Base-by-base conservation (phyloP, 352 stramenopile genomes). In the Pythium aquatile region DNA sequence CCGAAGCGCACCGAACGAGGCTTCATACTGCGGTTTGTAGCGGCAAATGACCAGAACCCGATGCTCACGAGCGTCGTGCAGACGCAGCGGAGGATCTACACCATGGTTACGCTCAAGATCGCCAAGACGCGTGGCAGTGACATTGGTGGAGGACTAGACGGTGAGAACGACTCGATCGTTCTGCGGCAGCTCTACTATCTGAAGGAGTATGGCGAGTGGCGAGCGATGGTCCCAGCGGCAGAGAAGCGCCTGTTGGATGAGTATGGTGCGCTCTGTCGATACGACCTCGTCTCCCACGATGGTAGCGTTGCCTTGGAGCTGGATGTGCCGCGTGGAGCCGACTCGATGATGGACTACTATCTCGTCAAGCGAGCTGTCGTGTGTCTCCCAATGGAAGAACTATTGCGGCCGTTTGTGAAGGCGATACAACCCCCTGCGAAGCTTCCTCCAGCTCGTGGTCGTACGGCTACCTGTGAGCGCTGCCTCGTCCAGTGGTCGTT, bases 61-160 rank as follows among this genome's bases (percentile, higher is more conserved):
- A 88, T 90, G 79, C 76, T 90, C 47, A 82, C 70, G 42, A 86
- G 77, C 53, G 81, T 86, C 48, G 74, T 78, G 35, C 78, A 83
- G 61, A 68, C 39, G 14, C 70, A 79, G 20, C 68, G 77, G 39
- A 67, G 79, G 3, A 85, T 90, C 35, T 88, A 88, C 72, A 87
- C 78, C 3, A 65, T 85, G 26, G 67, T 88, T 26, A 76, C 68
- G 2, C 61, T 89, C 11, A 74, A 79, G 65, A 53, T 87, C 46
- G 28, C 68, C 33, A 62, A 55, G 32, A n/a, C 16, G 10, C 26
- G 35, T 6, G 29, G 37, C 40, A 24, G 5, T 5, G 3, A 17
- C 30, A 24, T 24, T 24, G 5, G 35, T 30, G 44, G 20, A 32
- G 37, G 56, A 24, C 30, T 44, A n/a, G 33, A 20, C n/a, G 17